These are phyloP conservation scores for Phanerochaete sordida DNA, from an alignment of 768 basidiomycete genomes.

Conservation along the genomic window DNA sequence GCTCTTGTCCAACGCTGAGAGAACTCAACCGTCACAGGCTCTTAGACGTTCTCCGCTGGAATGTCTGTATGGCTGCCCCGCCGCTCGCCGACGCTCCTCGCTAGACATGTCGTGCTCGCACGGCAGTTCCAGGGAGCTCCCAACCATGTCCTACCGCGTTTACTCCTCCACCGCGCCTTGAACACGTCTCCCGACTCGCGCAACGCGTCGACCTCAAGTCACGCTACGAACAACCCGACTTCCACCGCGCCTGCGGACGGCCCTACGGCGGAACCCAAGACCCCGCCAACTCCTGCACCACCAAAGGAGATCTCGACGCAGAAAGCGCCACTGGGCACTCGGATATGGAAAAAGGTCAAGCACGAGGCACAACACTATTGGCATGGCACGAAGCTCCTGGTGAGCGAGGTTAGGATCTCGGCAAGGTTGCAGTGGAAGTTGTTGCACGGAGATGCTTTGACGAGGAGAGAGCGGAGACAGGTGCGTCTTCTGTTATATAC, in stretches of 20 bases:
- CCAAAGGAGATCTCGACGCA: slow-evolving; percentile 32
- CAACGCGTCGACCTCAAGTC: slow-evolving; percentile 3
- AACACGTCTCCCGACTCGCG: slow-evolving; percentile 33
- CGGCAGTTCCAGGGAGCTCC: slow-evolving; percentile 12
- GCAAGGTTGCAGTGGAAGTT: slow-evolving; percentile 87
- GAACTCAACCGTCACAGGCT: not conserved
- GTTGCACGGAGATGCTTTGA: slow-evolving; percentile 85
- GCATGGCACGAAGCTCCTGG: slow-evolving; percentile 92
- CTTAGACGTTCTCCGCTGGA: slow-evolving; percentile 9
- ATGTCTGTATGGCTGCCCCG: slow-evolving; percentile 84
- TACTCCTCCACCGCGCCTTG: slow-evolving; percentile 21
- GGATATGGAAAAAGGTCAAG: slow-evolving; percentile 91
- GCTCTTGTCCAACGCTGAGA: not conserved
- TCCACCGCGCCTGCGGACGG: slow-evolving; percentile 21
- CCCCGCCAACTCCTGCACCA: slow-evolving; percentile 39
- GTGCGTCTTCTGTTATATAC: slow-evolving; percentile 34
- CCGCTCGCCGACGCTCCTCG: slow-evolving; percentile 29
- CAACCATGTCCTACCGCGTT: slow-evolving; percentile 12
- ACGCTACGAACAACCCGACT: slow-evolving; percentile 10
- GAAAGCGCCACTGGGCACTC: slow-evolving; percentile 43
- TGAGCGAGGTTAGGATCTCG: slow-evolving; percentile 91
- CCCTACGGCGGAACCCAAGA: slow-evolving; percentile 40
- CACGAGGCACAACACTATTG: slow-evolving; percentile 96
- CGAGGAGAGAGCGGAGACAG: slow-evolving; percentile 91
- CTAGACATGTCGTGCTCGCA: slow-evolving; percentile 15